Percentiles rank a stretch among this genome's conserved stretches.
These are phyloP conservation scores for Venturia oleaginea DNA, from an alignment of 2,329 filamentous ascomycete genomes.

Conservation along the genomic window DNA sequence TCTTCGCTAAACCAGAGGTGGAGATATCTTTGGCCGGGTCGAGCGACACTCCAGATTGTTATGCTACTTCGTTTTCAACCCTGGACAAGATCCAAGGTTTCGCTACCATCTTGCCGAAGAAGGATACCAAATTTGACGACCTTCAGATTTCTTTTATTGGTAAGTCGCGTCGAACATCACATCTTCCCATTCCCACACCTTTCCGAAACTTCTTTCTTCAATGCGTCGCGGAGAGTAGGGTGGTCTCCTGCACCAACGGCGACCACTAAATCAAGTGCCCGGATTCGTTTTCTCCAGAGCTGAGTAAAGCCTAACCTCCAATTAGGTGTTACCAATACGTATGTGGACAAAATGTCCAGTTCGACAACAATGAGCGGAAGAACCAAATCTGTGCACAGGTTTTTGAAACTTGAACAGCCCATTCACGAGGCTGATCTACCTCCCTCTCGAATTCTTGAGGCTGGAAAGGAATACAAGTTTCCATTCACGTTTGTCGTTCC, in stretches of 20 bases:
- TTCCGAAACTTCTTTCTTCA: neutral
- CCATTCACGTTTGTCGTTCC: conserved; percentile 58
- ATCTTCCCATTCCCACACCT: neutral
- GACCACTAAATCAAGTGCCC: neutral
- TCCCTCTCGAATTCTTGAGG: conserved; percentile 43
- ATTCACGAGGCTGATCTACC: conserved; percentile 46
- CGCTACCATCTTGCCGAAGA: conserved; percentile 40
- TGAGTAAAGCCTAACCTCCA: conserved; percentile 7
- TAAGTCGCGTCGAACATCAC: conserved; percentile 21
- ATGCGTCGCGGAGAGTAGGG: neutral
- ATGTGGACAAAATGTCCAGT: conserved; percentile 45
- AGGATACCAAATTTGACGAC: conserved; percentile 48
- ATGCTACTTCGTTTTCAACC: conserved; percentile 45
- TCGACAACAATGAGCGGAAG: conserved; percentile 40
- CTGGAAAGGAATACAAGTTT: conserved; percentile 48
- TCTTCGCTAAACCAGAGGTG: conserved; percentile 20
- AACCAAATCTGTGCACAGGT: conserved; percentile 49
- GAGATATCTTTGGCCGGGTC: conserved; percentile 32
- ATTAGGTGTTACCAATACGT: conserved; percentile 41
- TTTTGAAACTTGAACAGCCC: conserved; percentile 54
- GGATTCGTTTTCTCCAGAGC: neutral
- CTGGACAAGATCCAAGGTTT: conserved; percentile 48
- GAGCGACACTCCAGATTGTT: conserved; percentile 22
- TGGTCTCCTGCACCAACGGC: neutral
- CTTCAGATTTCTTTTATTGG: conserved; percentile 51